Evolutionary conservation across 1,284 basidiomycete species (phyloP).

Genomic region (Ganoderma sp.): DNA sequence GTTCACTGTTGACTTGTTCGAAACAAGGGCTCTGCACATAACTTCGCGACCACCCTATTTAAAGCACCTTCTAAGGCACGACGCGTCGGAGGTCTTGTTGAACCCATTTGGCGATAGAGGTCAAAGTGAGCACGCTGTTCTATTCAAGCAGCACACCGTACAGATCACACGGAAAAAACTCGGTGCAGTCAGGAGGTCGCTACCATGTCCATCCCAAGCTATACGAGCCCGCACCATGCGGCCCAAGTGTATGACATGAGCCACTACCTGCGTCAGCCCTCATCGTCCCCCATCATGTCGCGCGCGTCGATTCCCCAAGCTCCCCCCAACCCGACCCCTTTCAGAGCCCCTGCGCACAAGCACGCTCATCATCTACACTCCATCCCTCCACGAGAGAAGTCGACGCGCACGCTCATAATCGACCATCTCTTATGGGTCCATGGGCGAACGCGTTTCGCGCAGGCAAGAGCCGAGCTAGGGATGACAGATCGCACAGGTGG

Average conservation of each 20-base stretch:
- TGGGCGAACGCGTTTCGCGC: constrained; percentile 77
- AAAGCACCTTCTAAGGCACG: not conserved
- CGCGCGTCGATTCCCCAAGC: constrained; percentile 29
- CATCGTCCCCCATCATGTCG: constrained; percentile 40
- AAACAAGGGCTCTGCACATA: not conserved
- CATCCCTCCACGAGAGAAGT: constrained; percentile 80
- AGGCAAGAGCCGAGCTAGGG: constrained; percentile 79
- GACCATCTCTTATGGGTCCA: constrained; percentile 86
- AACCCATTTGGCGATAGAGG: too few species aligned
- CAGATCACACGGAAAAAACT: not conserved
- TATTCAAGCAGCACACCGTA: not conserved
- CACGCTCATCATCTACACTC: constrained; percentile 77
- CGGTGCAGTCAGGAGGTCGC: not conserved
- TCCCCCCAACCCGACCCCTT: constrained; percentile 39
- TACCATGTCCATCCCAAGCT: constrained; percentile 25
- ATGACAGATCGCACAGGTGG: constrained; percentile 81
- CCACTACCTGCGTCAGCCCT: constrained; percentile 36
- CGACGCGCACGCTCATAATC: constrained; percentile 78
- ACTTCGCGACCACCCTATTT: not conserved
- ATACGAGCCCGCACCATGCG: constrained; percentile 24
- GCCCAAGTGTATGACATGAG: constrained; percentile 31
- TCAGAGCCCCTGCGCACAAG: constrained; percentile 68
- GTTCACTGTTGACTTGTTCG: not conserved
- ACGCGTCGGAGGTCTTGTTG: not conserved
- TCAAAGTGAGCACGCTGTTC: not conserved